These are phyloP conservation scores for Scedosporium boydii DNA, from an alignment of 2,329 filamentous ascomycete genomes.

Conservation along the genomic window DNA sequence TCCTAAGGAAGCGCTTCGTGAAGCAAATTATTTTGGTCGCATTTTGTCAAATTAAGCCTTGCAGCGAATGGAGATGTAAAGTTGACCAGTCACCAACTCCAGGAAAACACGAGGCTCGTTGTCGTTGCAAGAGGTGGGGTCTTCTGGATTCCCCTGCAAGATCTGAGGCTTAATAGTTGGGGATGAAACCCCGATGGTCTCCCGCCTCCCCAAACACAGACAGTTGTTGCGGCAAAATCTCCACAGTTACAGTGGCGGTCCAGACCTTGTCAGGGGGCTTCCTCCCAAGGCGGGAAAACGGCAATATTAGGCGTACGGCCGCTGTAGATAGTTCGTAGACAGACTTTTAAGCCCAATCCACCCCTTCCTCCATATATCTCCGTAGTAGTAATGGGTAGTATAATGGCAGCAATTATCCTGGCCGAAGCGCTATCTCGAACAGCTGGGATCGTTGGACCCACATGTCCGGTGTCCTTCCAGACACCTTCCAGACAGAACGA, in stretches of 20 bases:
- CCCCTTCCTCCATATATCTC: not conserved
- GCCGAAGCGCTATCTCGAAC: not conserved
- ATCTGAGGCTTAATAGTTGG: not conserved
- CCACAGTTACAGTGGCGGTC: not conserved
- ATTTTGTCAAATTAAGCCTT: not conserved
- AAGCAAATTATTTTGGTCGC: not conserved
- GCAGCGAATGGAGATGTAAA: too few relatives aligned
- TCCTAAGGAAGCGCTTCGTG: not conserved
- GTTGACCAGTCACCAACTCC: too few relatives aligned
- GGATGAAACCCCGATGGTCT: conserved; percentile 1
- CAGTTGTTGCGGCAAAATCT: not conserved
- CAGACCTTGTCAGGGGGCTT: not conserved
- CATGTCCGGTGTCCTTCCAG: not conserved
- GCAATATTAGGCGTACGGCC: not conserved
- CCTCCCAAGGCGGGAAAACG: not conserved
- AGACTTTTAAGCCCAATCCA: not conserved
- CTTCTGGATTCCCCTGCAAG: not conserved
- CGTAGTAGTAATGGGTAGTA: too few relatives aligned
- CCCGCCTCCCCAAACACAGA: conserved; percentile 1
- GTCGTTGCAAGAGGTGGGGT: too few relatives aligned
- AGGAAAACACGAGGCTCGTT: too few relatives aligned
- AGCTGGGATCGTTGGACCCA: not conserved
- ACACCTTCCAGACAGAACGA: not conserved
- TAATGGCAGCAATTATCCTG: not conserved
- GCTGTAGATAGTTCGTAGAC: not conserved